phyloP scores from a whole-genome alignment of 208 protist species.

The Trypanosoma caninum region DNA sequence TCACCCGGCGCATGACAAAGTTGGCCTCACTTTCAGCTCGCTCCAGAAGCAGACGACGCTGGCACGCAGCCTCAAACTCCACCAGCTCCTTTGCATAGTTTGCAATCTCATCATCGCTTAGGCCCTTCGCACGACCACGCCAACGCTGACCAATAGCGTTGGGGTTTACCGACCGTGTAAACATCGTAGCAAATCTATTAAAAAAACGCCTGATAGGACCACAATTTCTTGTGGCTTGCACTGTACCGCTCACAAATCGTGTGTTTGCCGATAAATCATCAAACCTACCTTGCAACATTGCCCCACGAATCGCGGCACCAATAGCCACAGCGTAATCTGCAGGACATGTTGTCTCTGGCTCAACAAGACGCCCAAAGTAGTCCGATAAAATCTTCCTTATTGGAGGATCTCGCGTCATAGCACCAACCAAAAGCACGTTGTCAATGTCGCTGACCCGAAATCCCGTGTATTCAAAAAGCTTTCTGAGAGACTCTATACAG shows the following conservation, averaged over 20 bases:
- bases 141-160: constrained; percentile 88
- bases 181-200: constrained; percentile 25
- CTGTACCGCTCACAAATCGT: constrained; percentile 76
- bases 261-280: constrained; percentile 68
- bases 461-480: constrained; percentile 67
- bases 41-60: constrained; percentile 78
- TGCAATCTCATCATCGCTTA: constrained; percentile 81
- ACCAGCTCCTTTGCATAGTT: constrained; percentile 90
- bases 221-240: constrained; percentile 61
- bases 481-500: constrained; percentile 74
- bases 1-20: constrained; percentile 85
- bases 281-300: constrained; percentile 86
- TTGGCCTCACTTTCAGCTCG: constrained; percentile 85
- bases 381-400: constrained; percentile 80
- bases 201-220: constrained; percentile 38
- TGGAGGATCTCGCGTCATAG: constrained; percentile 90
- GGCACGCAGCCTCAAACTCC: constrained; percentile 82
- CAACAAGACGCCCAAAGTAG: constrained; percentile 74
- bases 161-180: constrained; percentile 52
- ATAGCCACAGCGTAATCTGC: constrained; percentile 90
- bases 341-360: constrained; percentile 60
- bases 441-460: constrained; percentile 68
- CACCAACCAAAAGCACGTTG: constrained; percentile 85
- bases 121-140: constrained; percentile 68
- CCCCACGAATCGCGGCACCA: constrained; percentile 71